phyloP scores from a whole-genome alignment of 2,329 filamentous ascomycete species.

The Talaromyces amestolkiae region DNA sequence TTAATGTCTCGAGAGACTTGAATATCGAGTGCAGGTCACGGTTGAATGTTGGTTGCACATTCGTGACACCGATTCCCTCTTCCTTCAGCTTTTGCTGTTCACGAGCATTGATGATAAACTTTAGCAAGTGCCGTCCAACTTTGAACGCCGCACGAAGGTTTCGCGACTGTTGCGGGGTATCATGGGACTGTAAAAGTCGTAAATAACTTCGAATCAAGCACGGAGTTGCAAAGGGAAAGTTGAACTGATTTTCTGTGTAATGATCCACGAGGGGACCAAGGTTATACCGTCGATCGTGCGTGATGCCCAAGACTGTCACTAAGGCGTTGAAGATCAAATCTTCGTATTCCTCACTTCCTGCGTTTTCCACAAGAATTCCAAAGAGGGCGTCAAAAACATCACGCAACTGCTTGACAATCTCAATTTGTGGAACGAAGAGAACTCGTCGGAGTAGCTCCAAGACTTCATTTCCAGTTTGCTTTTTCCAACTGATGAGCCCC shows the following conservation, averaged over 20 bases:
- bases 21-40: constrained; percentile 83
- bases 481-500: constrained; percentile 81
- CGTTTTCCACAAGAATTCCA: constrained; percentile 82
- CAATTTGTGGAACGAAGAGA: constrained; percentile 92
- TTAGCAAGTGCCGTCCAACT: constrained; percentile 86
- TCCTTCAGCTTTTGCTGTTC: constrained; percentile 87
- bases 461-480: constrained; percentile 68
- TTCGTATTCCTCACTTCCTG: constrained; percentile 88
- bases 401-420: constrained; percentile 88
- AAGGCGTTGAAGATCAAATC: constrained; percentile 88
- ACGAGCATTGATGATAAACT: constrained; percentile 88
- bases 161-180: constrained; percentile 71
- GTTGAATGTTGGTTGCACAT: constrained; percentile 68
- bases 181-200: constrained; percentile 75
- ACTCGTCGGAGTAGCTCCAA: constrained; percentile 74
- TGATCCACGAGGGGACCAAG: constrained; percentile 85
- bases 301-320: constrained; percentile 85
- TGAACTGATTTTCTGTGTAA: constrained; percentile 84
- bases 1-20: constrained; percentile 82
- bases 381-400: constrained; percentile 91
- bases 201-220: constrained; percentile 85
- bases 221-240: constrained; percentile 87
- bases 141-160: constrained; percentile 91
- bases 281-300: constrained; percentile 92
- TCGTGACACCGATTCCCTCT: constrained; percentile 78